These are phyloP conservation scores for Solanum hybrid DNA, from an alignment of 305 asterid genomes.

Conservation along the genomic window DNA sequence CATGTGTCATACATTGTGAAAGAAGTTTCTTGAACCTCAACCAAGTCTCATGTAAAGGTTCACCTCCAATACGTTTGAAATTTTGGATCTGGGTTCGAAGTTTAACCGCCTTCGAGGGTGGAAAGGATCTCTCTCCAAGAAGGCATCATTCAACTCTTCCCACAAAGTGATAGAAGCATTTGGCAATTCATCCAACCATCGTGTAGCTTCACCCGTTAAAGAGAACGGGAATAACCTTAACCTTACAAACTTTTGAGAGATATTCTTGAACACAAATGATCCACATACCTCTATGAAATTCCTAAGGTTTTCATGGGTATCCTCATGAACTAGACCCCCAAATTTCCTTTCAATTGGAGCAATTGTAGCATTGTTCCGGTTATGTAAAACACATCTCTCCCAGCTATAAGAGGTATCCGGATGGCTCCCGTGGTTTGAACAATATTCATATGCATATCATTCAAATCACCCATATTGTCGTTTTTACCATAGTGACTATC, in stretches of 20 bases:
- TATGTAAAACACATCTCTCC: neutral
- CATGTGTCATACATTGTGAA: neutral
- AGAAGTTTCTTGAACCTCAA: neutral
- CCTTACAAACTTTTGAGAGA: neutral
- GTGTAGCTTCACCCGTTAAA: neutral
- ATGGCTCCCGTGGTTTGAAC: neutral
- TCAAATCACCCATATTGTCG: neutral
- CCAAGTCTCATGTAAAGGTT: neutral
- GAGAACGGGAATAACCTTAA: neutral
- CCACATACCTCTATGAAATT: neutral
- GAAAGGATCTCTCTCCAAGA: neutral
- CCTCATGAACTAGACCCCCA: neutral
- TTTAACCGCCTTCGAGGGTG: neutral
- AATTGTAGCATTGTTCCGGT: neutral
- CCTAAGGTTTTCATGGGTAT: neutral
- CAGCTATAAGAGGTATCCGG: neutral
- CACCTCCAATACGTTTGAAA: neutral
- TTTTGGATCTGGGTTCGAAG: neutral
- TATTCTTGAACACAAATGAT: too few relatives aligned
- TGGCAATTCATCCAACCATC: neutral
- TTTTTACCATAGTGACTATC: neutral
- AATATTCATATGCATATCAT: too few relatives aligned
- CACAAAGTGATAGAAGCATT: neutral
- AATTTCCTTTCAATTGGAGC: neutral
- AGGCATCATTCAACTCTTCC: neutral